Conservation (phyloP, 2,329 filamentous ascomycete species). For the Pyricularia grisea region DNA sequence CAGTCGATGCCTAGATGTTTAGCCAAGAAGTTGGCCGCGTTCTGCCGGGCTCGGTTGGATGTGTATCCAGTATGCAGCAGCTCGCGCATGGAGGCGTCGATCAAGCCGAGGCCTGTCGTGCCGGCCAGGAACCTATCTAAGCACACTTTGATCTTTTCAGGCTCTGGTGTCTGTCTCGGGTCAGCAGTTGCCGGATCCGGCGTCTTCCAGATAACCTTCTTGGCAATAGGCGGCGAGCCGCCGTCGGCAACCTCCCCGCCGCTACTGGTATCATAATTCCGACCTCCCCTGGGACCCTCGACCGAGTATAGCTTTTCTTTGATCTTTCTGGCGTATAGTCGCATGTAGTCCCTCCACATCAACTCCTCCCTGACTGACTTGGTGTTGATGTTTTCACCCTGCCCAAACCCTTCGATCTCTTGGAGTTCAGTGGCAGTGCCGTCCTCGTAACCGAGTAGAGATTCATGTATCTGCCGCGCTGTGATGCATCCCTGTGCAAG, state of each 20-base stretch:
- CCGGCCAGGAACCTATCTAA: slow-evolving; percentile 55
- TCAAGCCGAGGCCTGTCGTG: slow-evolving; percentile 64
- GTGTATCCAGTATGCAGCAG: slow-evolving; percentile 69
- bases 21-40: slow-evolving; percentile 64
- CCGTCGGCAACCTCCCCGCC: not conserved
- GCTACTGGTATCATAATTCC: not conserved
- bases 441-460: slow-evolving; percentile 61
- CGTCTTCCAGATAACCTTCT: not conserved
- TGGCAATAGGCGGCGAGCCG: not conserved
- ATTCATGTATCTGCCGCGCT: slow-evolving; percentile 60
- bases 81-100: slow-evolving; percentile 70
- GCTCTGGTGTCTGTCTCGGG: slow-evolving; percentile 21
- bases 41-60: slow-evolving; percentile 66
- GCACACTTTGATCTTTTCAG: slow-evolving; percentile 25
- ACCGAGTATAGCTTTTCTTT: slow-evolving; percentile 53
- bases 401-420: slow-evolving; percentile 46
- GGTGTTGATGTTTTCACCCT: slow-evolving; percentile 66
- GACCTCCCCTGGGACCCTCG: slow-evolving; percentile 48
- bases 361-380: slow-evolving; percentile 62
- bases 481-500: slow-evolving; percentile 65
- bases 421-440: slow-evolving; percentile 35
- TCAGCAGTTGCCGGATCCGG: slow-evolving; percentile 12
- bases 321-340: slow-evolving; percentile 65
- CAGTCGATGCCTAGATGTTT: slow-evolving; percentile 71
- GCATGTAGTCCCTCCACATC: slow-evolving; percentile 75